These are phyloP conservation scores for Tephrocybe sp. DNA, from an alignment of 768 basidiomycete genomes.

Conservation along the genomic window DNA sequence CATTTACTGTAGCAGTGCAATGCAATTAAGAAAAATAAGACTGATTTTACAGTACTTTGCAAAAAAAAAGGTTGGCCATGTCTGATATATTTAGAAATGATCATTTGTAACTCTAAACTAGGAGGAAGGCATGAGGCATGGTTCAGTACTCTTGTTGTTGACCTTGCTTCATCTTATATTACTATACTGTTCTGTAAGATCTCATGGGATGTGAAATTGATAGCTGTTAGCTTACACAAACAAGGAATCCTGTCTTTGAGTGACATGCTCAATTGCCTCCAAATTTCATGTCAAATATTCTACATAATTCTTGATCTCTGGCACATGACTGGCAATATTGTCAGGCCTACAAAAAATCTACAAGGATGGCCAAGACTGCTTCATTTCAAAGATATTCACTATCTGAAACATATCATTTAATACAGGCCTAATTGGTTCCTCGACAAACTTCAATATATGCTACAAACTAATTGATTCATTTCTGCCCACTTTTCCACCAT, in stretches of 20 bases:
- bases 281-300: not conserved
- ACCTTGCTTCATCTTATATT: too few relatives aligned
- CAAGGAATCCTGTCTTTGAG: not conserved
- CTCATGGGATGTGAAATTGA: not conserved
- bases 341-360: not conserved
- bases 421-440: conserved; percentile 2
- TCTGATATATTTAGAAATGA: too few relatives aligned
- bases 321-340: not conserved
- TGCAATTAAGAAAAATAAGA: too few relatives aligned
- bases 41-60: too few relatives aligned
- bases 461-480: not conserved
- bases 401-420: not conserved
- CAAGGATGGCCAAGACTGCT: not conserved
- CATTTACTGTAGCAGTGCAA: too few relatives aligned
- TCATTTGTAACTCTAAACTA: too few relatives aligned
- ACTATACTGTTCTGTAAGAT: not conserved
- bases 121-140: too few relatives aligned
- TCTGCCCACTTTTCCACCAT: not conserved
- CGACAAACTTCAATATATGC: not conserved
- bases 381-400: not conserved
- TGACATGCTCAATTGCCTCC: not conserved
- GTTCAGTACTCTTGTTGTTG: too few relatives aligned
- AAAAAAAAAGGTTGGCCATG: too few relatives aligned
- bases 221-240: not conserved
- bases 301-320: not conserved